Evolutionary conservation across 805 yeast species (phyloP).

Genomic region (Nakazawaea anatomiae): DNA sequence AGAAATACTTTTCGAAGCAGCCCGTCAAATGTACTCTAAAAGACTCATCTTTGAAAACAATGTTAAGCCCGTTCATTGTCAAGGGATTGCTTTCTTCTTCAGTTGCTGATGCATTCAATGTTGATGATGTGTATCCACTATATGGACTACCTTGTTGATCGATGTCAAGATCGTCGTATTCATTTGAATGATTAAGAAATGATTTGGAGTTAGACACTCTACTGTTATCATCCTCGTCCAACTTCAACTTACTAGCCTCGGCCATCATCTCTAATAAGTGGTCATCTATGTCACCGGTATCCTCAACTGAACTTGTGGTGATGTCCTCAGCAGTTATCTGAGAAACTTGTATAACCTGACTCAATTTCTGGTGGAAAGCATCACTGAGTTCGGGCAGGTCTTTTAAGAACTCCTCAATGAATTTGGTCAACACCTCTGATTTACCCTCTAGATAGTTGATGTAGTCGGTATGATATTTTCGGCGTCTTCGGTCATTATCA

Average conservation of each 20-base stretch:
- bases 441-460: conserved; percentile 22
- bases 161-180: conserved; percentile 1
- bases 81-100: conserved; percentile 4
- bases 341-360: conserved; percentile 18
- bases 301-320: not conserved
- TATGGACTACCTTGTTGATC: not conserved
- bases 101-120: not conserved
- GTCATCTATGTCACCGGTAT: conserved; percentile 1
- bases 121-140: conserved; percentile 4
- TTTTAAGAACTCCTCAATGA: conserved; percentile 17
- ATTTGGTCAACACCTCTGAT: conserved; percentile 16
- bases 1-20: conserved; percentile 13
- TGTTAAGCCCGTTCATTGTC: conserved; percentile 12
- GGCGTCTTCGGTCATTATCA: conserved; percentile 22
- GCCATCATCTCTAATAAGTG: conserved; percentile 3
- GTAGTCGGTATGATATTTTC: conserved; percentile 28
- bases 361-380: conserved; percentile 17
- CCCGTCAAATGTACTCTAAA: conserved; percentile 6
- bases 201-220: not conserved
- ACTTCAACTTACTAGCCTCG: conserved; percentile 1
- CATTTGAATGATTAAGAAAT: conserved; percentile 2
- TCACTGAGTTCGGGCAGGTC: conserved; percentile 16
- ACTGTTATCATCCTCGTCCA: conserved; percentile 9
- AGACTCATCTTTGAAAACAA: conserved; percentile 14
- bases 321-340: conserved; percentile 21